These are phyloP conservation scores for Pisolithus marmoratus DNA, from an alignment of 768 basidiomycete genomes.

Conservation along the genomic window DNA sequence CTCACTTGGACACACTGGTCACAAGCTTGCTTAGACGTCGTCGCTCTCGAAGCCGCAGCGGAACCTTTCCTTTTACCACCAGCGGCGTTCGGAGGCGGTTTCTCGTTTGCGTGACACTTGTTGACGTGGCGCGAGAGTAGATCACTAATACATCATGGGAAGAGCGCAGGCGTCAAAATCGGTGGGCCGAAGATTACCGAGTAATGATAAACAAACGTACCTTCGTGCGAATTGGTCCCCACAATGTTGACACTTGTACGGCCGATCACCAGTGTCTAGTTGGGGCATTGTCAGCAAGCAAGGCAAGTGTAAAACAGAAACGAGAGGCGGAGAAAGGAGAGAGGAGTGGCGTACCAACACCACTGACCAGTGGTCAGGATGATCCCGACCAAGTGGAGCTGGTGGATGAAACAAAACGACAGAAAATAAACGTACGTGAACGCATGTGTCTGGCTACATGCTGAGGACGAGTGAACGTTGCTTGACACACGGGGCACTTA, in stretches of 20 bases:
- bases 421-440: slow-evolving; percentile 57
- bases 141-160: slow-evolving; percentile 44
- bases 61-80: slow-evolving; percentile 59
- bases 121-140: slow-evolving; percentile 81
- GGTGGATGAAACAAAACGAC: not conserved
- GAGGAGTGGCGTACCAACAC: not conserved
- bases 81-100: slow-evolving; percentile 32
- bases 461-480: slow-evolving; percentile 84
- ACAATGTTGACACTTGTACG: slow-evolving; percentile 84
- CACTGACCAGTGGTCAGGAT: slow-evolving; percentile 3
- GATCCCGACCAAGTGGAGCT: slow-evolving; percentile 17
- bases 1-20: slow-evolving; percentile 77
- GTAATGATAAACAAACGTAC: slow-evolving; percentile 31
- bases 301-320: slow-evolving; percentile 7
- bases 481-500: slow-evolving; percentile 82
- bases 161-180: not conserved
- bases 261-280: slow-evolving; percentile 81
- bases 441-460: slow-evolving; percentile 90
- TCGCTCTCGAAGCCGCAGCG: slow-evolving; percentile 61
- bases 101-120: slow-evolving; percentile 82
- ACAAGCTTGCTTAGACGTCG: slow-evolving; percentile 78
- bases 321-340: slow-evolving; percentile 6
- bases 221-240: slow-evolving; percentile 89
- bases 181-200: not conserved
- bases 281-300: not conserved